A percentile compares a stretch with the other conserved stretches of the same genome.
These are phyloP conservation scores for Dendryphion nanum DNA, from an alignment of 2,329 filamentous ascomycete genomes.

Conservation along the genomic window DNA sequence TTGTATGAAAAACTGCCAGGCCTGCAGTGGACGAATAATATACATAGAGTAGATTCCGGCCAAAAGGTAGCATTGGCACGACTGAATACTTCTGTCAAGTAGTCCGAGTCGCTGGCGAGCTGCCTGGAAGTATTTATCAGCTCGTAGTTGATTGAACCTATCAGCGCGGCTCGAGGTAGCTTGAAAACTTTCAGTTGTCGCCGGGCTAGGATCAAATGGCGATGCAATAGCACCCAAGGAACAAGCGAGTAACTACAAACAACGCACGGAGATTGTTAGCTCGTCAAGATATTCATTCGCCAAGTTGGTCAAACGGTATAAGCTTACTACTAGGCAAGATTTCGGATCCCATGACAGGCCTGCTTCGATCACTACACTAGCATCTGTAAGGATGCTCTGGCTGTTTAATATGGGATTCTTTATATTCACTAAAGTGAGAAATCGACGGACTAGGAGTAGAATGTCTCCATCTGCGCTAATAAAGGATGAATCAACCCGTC, in stretches of 20 bases:
- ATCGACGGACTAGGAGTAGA: slow-evolving; percentile 21
- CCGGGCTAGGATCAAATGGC: neutral
- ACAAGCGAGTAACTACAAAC: neutral
- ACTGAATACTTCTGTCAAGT: slow-evolving; percentile 22
- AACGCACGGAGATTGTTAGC: no score
- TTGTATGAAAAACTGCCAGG: slow-evolving; percentile 11
- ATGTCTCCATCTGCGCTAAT: slow-evolving; percentile 32
- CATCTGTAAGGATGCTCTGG: slow-evolving; percentile 17
- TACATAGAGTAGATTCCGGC: slow-evolving; percentile 37
- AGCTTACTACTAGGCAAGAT: slow-evolving; percentile 31
- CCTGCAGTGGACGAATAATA: slow-evolving; percentile 27
- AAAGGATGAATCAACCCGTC: no score
- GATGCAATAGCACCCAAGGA: neutral
- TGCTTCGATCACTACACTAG: slow-evolving; percentile 17
- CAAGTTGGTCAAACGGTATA: neutral
- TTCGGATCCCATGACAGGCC: slow-evolving; percentile 27
- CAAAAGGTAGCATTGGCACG: slow-evolving; percentile 32
- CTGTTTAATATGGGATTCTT: slow-evolving; percentile 35
- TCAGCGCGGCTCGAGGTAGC: slow-evolving; percentile 8
- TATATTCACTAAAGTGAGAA: slow-evolving; percentile 30
- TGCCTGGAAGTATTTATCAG: neutral
- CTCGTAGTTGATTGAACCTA: neutral
- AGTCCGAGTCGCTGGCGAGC: slow-evolving; percentile 32
- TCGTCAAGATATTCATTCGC: no score
- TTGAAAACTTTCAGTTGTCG: neutral